These are phyloP conservation scores for Stephania japonica DNA, from an alignment of 164 flowering plant species.

Conservation along the genomic window DNA sequence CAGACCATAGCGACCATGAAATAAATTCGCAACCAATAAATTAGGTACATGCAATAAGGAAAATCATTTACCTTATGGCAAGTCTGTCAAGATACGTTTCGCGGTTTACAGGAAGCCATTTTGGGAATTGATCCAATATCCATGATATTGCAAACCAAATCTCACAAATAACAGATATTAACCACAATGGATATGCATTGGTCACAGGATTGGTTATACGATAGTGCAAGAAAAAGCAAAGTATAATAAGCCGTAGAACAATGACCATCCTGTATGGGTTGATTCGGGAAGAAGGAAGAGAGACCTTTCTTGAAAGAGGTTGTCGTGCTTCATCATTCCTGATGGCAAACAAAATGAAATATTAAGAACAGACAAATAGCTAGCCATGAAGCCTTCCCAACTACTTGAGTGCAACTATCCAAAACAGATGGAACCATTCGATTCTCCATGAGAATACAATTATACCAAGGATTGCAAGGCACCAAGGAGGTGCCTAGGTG, in stretches of 20 bases:
- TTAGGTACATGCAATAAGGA: not conserved
- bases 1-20: not conserved
- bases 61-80: conserved; percentile 29
- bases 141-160: conserved; percentile 55
- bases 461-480: too few species aligned
- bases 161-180: conserved; percentile 52
- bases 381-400: not conserved
- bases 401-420: not conserved
- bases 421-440: not conserved
- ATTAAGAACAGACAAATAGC: conserved; percentile 1
- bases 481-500: too few species aligned
- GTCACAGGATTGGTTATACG: conserved; percentile 48
- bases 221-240: conserved; percentile 45
- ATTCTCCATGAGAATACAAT: not conserved
- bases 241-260: conserved; percentile 40
- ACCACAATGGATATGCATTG: conserved; percentile 50
- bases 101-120: conserved; percentile 48
- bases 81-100: conserved; percentile 55
- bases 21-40: not conserved
- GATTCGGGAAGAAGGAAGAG: conserved; percentile 45
- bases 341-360: not conserved
- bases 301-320: conserved; percentile 52
- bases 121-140: conserved; percentile 54
- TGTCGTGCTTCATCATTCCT: conserved; percentile 64
- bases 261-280: conserved; percentile 51